Base-by-base conservation (phyloP, 164 flowering plant genomes). In the Berberis thunbergii region DNA sequence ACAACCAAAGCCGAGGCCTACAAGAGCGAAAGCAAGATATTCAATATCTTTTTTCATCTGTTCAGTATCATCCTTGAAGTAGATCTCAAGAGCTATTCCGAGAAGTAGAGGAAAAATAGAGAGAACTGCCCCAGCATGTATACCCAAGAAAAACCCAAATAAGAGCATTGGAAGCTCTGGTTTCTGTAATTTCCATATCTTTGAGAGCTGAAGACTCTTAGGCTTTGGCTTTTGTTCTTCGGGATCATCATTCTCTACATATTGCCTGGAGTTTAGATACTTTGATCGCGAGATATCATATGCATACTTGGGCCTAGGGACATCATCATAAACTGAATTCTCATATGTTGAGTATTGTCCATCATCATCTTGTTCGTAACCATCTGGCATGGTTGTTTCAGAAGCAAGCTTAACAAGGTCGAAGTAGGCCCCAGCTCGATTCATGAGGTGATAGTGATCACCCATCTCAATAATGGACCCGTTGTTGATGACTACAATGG, bases 101-200 rank as follows among this genome's bases (percentile, higher is more conserved):
- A 88, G 72, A 54, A 84, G 6, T n/a, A 79, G 73, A 11, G 95
- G 95, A 58, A 86, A 88, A 44, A 80, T 55, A 11, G 95, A 86
- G 44, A 86, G 81, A 69, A 84, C 70, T 48, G 95, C 91, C 38
- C 95, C 91, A 26, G 87, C 95, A 59, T 49, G 64, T 61, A 84
- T 76, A 7, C 85, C 88, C 49, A 81, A 56, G n/a, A 83, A 41
- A 60, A 88, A 73, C 2, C 91, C 91, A 0, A 80, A 4, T 3
- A 84, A 41, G 39, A 86, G 77, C 73, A 75, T 67, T 2, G 12
- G n/a, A 45, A 77, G 11, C 69, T 88, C 91, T 43, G 89, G 91
- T 59, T 56, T 84, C 45, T 86, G 95, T 48, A 86, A 65, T 5
- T 65, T 76, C 86, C 81, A 79, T 45, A 88, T 57, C 71, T 81